Base-by-base conservation (phyloP, 441 rosid genomes). In the Aquilaria agallochum region DNA sequence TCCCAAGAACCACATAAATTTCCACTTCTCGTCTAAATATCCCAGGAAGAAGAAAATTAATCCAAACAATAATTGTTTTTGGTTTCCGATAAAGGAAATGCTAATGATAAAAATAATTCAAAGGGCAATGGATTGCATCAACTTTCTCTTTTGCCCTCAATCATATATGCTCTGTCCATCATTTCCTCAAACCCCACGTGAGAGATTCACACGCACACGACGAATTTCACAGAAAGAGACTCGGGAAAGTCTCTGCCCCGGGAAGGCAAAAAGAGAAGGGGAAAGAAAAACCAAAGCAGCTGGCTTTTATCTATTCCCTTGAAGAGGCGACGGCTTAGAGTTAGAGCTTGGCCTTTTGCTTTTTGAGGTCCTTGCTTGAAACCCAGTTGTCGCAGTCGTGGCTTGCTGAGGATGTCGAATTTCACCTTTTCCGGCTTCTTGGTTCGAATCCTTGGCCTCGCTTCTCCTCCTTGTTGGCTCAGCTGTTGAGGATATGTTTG, bases 161-260 rank as follows among this genome's bases (percentile, higher is more conserved):
- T 74, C 77, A 63, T 74, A 58, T 56, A 53, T 64, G 72, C 77
- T 71, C 77, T 48, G 71, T 55, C 79, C 74, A 64, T 68, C 70
- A 65, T 70, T 75, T 68, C 76, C 69, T 75, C 75, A 74, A 81
- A 75, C 81, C 91, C 84, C 91, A 87, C 92, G 89, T 88, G 90
- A 86, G 82, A 73, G 72, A 71, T 69, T 61, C 58, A 68, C 55
- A 48, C 67, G 49, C 54, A 51, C 48, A 48, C 56, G 45, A 7
- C 45, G 45, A 1, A 40, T 40, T 40, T 2, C 45, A 66, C 50
- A 65, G n/a, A 59, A 9, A 57, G n/a, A 67, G 31, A 44, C 53
- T 14, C 54, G 54, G 13, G 59, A 53, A 59, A 67, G 65, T 72
- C 61, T 34, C 63, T 56, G 12, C 50, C 63, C 6, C 27, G 55